phyloP scores from a whole-genome alignment of 768 basidiomycete species.

The Pilatotrama ljubarskyi region DNA sequence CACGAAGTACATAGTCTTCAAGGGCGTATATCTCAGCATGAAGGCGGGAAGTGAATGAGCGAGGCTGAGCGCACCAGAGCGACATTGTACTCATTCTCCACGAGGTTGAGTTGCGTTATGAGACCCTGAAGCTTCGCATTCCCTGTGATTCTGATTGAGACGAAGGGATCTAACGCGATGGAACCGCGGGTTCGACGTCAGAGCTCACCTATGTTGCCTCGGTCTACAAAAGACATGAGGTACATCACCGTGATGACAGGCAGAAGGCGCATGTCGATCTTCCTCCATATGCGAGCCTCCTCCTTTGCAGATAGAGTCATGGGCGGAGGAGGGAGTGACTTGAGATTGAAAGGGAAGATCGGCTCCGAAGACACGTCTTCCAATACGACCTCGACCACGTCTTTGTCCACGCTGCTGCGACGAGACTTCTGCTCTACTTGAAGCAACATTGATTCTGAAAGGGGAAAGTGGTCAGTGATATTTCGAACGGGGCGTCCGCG shows the following conservation, averaged over 20 bases:
- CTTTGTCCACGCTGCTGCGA: too few relatives aligned
- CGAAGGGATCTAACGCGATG: neutral
- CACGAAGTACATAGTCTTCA: slow-evolving; percentile 66
- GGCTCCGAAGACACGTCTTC: too few relatives aligned
- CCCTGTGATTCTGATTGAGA: neutral
- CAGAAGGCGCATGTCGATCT: slow-evolving; percentile 31
- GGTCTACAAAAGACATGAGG: slow-evolving; percentile 28
- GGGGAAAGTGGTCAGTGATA: too few relatives aligned
- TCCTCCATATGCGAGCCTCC: slow-evolving; percentile 39
- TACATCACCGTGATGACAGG: slow-evolving; percentile 32
- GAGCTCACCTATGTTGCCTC: slow-evolving; percentile 27
- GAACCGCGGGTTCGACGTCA: neutral
- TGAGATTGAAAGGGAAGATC: too few relatives aligned
- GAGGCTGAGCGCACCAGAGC: slow-evolving; percentile 45
- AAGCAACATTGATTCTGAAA: too few relatives aligned
- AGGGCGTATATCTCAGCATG: neutral
- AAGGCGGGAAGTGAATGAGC: neutral
- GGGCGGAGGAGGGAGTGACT: too few relatives aligned
- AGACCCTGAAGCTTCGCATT: slow-evolving; percentile 44
- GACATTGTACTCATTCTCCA: slow-evolving; percentile 61
- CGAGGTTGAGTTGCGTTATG: slow-evolving; percentile 50
- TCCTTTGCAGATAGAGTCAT: neutral
- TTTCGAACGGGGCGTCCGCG: too few relatives aligned
- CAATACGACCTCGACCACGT: too few relatives aligned
- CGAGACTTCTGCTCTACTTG: too few relatives aligned